Percentiles rank a stretch among this genome's conserved stretches.
These are phyloP conservation scores for Helianthus tuberosus DNA, from an alignment of 129 eudicot species.

Conservation along the genomic window DNA sequence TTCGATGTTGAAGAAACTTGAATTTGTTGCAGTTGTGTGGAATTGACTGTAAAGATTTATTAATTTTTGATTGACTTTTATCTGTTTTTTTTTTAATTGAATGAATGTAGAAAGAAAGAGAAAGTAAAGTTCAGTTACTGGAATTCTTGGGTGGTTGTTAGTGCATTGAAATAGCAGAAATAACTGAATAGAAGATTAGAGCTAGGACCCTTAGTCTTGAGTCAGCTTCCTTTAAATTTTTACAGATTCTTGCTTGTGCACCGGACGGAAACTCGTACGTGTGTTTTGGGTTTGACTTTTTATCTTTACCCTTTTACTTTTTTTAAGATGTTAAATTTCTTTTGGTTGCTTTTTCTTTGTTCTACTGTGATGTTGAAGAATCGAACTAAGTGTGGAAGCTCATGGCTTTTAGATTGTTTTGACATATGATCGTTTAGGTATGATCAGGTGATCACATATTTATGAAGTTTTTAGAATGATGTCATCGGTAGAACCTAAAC, in stretches of 20 bases:
- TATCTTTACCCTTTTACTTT: no score
- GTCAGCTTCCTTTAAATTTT: constrained; percentile 3
- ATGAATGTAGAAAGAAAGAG: no score
- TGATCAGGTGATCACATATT: not conserved
- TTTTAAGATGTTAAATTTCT: not conserved
- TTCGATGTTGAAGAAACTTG: no score
- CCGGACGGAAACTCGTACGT: not conserved
- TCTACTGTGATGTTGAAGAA: not conserved
- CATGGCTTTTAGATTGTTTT: not conserved
- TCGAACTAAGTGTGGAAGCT: not conserved
- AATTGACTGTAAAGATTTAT: no score
- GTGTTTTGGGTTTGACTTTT: no score
- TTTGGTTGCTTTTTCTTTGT: not conserved
- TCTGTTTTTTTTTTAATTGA: no score
- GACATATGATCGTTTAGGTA: not conserved
- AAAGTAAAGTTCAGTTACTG: constrained; percentile 13
- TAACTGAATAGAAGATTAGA: not conserved
- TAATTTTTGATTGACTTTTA: no score
- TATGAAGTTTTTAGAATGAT: not conserved
- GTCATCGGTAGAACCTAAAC: not conserved
- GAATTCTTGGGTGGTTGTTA: not conserved
- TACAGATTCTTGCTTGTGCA: not conserved
- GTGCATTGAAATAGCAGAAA: no score
- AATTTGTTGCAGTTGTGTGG: no score
- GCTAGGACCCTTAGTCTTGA: constrained; percentile 12